Base-by-base conservation (phyloP, 148 eudicot genomes). In the Mesembryanthemum crystallinum region DNA sequence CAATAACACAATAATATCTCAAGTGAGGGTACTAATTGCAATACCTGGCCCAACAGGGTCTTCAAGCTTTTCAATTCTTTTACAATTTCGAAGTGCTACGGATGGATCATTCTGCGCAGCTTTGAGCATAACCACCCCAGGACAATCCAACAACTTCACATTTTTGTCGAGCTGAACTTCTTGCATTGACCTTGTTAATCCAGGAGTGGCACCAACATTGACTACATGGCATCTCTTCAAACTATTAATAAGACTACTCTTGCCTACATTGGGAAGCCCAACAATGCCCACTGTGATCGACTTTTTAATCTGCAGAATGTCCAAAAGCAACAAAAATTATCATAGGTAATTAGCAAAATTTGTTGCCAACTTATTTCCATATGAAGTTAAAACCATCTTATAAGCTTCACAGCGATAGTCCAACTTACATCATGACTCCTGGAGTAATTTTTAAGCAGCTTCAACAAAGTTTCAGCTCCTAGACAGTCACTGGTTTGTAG, bases 191-290 rank as follows among this genome's bases (percentile, higher is more conserved):
- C 94, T 87, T 57, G 99, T 96, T 71, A 96, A 85, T 63, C 99
- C 99, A 29, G 99, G 99, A 69, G 98, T 96, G 55, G 98, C 94
- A 32, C 99, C 98, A 73, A 89, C 98, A 79, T 88, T 86, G 75
- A 85, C 99, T 55, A 87, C 99, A 77, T 91, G 97, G 74, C 89
- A 89, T 82, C 99, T 89, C 87, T 96, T 96, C 83, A 96, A 86
- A 79, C 99, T 96, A 72, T 96, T 96, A 60, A 96, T 96, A 25
- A 96, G 84, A 84, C 99, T 96, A 80, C 99, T 96, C 87, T 96
- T 96, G 55, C 99, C 99, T 58, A 96, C 98, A 81, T 96, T 96
- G 58, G 99, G 99, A 71, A 96, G 89, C 35, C 98, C 99, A 52
- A 92, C 86, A 64, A 96, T 78, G 4, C 99, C 99, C 23, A 96